Evolutionary conservation across 805 yeast species (phyloP).

Genomic region (Scheffersomyces lignosus): DNA sequence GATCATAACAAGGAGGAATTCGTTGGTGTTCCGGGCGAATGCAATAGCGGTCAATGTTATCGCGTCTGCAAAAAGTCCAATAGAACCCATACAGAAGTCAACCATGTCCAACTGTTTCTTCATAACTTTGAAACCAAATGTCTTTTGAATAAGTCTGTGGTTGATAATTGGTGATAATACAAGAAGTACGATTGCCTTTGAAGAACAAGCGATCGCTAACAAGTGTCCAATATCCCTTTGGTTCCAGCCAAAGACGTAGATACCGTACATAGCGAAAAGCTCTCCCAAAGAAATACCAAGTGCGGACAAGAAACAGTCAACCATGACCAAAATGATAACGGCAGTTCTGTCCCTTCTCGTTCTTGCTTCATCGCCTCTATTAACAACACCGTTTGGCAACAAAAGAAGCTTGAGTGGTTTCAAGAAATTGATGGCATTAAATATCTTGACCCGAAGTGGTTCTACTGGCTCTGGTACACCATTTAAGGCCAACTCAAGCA

Average conservation of each 20-base stretch:
- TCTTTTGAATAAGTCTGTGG: constrained; percentile 36
- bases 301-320: constrained; percentile 42
- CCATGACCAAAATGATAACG: constrained; percentile 47
- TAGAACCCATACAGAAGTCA: constrained; percentile 42
- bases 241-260: constrained; percentile 53
- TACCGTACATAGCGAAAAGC: constrained; percentile 51
- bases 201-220: constrained; percentile 51
- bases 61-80: constrained; percentile 39
- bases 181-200: constrained; percentile 50
- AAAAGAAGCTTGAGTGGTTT: constrained; percentile 56
- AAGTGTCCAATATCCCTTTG: constrained; percentile 56
- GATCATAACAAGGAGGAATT: constrained; percentile 33
- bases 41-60: constrained; percentile 37
- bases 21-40: constrained; percentile 23
- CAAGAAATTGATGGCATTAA: too few species aligned
- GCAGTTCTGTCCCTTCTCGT: constrained; percentile 24
- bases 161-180: constrained; percentile 50
- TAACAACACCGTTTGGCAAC: constrained; percentile 43
- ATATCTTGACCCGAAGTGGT: too few species aligned
- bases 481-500: constrained; percentile 1
- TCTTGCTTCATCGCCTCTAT: constrained; percentile 14
- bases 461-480: too few species aligned
- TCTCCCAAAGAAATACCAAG: constrained; percentile 43
- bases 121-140: constrained; percentile 29
- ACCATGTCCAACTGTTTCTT: constrained; percentile 50